These are phyloP conservation scores for Massariosphaeria phaeospora DNA, from an alignment of 495 filamentous ascomycete species.

Conservation along the genomic window DNA sequence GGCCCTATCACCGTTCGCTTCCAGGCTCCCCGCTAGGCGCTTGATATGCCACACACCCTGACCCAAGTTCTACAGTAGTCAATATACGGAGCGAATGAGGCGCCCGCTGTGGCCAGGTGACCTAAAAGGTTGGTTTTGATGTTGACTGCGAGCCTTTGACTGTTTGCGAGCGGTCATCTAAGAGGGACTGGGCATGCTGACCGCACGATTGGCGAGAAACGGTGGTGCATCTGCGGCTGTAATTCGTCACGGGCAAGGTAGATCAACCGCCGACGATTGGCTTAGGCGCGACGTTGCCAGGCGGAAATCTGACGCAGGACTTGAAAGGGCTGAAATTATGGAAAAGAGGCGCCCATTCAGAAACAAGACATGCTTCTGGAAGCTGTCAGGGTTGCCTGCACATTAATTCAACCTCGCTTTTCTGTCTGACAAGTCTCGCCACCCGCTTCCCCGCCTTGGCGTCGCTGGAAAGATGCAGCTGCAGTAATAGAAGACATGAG, in stretches of 20 bases:
- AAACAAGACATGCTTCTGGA: constrained; percentile 10
- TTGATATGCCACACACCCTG: constrained; percentile 4
- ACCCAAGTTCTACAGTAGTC: constrained; percentile 16
- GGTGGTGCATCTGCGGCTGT: constrained; percentile 26
- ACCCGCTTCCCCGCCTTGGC: constrained; percentile 30
- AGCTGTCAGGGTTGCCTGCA: constrained; percentile 15
- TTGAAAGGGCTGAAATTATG: background rate
- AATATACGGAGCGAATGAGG: constrained; percentile 26
- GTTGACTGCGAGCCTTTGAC: constrained; percentile 3
- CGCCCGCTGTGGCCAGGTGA: constrained; percentile 1
- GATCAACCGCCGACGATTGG: constrained; percentile 27
- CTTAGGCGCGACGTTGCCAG: background rate
- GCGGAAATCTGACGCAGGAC: background rate
- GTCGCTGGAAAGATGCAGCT: constrained; percentile 1
- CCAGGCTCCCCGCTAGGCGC: constrained; percentile 16
- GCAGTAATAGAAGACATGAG: constrained; percentile 24
- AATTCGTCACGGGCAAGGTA: constrained; percentile 19
- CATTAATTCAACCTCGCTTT: constrained; percentile 31
- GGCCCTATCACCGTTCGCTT: constrained; percentile 20
- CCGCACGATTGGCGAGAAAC: constrained; percentile 34
- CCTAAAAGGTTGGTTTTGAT: constrained; percentile 7
- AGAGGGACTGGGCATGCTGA: constrained; percentile 1
- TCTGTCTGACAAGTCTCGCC: constrained; percentile 23
- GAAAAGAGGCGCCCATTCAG: constrained; percentile 13
- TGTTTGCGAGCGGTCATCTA: background rate